A percentile compares a stretch with the other conserved stretches of the same genome.
Evolutionary conservation across 352 stramenopile genomes (phyloP).

Genomic region (Phytophthora sp.): DNA sequence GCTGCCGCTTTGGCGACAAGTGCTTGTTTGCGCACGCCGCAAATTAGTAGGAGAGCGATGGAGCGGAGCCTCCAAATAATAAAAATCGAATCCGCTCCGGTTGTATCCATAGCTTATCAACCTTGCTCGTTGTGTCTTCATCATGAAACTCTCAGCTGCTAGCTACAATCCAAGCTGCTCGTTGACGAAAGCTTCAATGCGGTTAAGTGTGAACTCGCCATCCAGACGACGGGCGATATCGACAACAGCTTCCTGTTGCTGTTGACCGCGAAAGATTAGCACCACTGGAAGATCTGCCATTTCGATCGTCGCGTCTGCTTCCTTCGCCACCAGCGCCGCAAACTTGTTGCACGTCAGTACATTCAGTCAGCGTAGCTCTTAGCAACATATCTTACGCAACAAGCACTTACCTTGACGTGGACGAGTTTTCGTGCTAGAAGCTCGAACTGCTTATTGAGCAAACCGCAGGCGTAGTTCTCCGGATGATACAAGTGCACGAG

Average conservation of each 20-base stretch:
- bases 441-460: constrained; percentile 75
- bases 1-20: constrained; percentile 75
- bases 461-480: constrained; percentile 73
- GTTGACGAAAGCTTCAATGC: constrained; percentile 43
- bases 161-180: constrained; percentile 40
- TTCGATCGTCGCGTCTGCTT: constrained; percentile 75
- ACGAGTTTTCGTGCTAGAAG: constrained; percentile 56
- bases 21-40: constrained; percentile 74
- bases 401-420: constrained; percentile 64
- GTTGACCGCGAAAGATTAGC: constrained; percentile 60
- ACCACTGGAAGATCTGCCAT: constrained; percentile 70
- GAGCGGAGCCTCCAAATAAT: constrained; percentile 3
- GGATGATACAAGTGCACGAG: constrained; percentile 74
- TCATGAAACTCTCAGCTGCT: constrained; percentile 4
- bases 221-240: constrained; percentile 60
- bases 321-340: constrained; percentile 57
- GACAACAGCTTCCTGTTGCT: constrained; percentile 67
- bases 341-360: constrained; percentile 44
- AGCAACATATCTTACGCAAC: background rate
- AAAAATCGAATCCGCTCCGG: constrained; percentile 20
- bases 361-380: background rate
- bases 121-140: background rate
- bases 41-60: constrained; percentile 7
- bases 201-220: constrained; percentile 69
- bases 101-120: constrained; percentile 8